A percentile compares a stretch with the other conserved stretches of the same genome.
Conservation (phyloP, 2,329 filamentous ascomycete genomes). For the Aspergillus ibericus region DNA sequence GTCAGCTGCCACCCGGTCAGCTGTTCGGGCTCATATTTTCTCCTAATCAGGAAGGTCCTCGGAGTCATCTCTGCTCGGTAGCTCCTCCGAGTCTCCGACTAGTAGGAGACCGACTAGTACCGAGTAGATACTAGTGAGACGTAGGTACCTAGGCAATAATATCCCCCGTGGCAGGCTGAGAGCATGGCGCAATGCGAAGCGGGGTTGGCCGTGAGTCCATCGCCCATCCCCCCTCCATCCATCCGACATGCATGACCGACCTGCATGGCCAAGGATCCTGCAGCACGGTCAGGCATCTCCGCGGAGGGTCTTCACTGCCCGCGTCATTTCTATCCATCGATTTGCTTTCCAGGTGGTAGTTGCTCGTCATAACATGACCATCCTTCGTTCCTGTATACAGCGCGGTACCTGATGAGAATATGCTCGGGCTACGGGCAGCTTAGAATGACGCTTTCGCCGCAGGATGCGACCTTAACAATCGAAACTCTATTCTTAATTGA, state of each 20-base stretch:
- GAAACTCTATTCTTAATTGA: not conserved
- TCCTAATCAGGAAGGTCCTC: not conserved
- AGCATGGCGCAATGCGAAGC: slow-evolving; percentile 1
- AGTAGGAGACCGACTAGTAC: not conserved
- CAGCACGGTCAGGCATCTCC: not conserved
- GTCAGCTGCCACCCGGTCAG: not conserved
- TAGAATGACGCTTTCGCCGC: not conserved
- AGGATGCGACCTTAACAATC: not conserved
- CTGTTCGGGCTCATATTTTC: not conserved
- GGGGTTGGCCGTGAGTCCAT: not conserved
- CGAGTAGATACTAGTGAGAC: not conserved
- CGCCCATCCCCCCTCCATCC: slow-evolving; percentile 1
- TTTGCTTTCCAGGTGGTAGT: too few species aligned
- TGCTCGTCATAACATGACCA: not conserved
- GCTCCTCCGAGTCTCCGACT: not conserved
- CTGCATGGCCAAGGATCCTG: not conserved
- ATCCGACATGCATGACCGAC: not conserved
- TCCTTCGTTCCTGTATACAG: not conserved
- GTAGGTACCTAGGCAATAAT: too few species aligned
- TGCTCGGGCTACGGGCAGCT: too few species aligned
- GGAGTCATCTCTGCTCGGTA: not conserved
- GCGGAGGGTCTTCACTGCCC: not conserved
- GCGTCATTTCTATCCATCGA: too few species aligned
- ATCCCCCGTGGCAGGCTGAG: not conserved
- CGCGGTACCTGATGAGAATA: not conserved